Base-by-base conservation (phyloP, 768 basidiomycete genomes). In the Tricholoma furcatifolium region DNA sequence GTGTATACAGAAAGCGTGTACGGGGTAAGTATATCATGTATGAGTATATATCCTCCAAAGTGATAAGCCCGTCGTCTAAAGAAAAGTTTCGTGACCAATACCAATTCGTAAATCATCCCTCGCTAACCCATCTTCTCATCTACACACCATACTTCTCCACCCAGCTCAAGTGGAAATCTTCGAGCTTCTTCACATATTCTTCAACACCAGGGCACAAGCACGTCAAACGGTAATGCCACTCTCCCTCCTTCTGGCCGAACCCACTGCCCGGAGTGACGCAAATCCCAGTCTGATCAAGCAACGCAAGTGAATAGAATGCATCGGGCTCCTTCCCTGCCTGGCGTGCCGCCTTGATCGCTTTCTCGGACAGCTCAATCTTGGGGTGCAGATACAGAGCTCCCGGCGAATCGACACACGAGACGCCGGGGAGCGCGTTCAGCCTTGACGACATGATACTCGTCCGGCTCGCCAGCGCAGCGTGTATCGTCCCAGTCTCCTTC, bases 361-460 rank as follows among this genome's bases (percentile, higher is more conserved):
- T 82, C 14, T 77, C 62, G 6, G 93, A 84, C 43, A 99, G 77
- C 41, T 76, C 72, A 61, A 98, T 87, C 64, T 76, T 79, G 5
- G 96, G 97, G 76, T 86, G 98, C 41, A 99, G 79, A 71, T 99
- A 99, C 62, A 99, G 77, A 12, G 96, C 94, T 3, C 95, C 95
- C 10, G 96, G 88, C 0, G 89, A 88, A 64, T 88, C 75, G 52
- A 93, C 91, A 67, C 95, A 98, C 11, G 85, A 87, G 50, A 96
- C 86, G n/a, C 96, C 94, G 2, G 87, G 81, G 27, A 96, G 81
- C 34, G 76, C 69, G 67, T 91, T 91, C 63, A 98, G 82, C n/a
- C 90, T 79, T 43, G 75, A 71, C 10, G 87, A 80, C 88, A 98
- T 95, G 24, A 79, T 69, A 47, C 73, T 66, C 24, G 84, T 91